Conservation (phyloP, 129 eudicot species). For the Kitagawia praeruptora region DNA sequence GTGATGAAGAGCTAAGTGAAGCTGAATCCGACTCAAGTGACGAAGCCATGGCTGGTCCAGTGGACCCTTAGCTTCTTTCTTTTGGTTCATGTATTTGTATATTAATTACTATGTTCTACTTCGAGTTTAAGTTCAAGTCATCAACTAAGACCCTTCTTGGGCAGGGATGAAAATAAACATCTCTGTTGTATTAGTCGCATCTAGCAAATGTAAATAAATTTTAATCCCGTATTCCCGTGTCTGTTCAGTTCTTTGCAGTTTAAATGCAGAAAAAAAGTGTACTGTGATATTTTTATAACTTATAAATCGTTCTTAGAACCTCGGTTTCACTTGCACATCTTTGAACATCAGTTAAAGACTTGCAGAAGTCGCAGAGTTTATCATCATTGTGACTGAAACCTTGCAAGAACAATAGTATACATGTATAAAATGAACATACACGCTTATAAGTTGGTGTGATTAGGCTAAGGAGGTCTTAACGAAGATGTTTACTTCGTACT, state of each 20-base stretch:
- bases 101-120: constrained; percentile 8
- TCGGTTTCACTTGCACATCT: not conserved
- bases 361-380: not conserved
- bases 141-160: not conserved
- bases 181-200: not conserved
- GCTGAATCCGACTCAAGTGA: constrained; percentile 66
- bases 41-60: constrained; percentile 71
- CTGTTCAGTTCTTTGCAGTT: not conserved
- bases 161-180: not conserved
- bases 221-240: not conserved
- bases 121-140: not conserved
- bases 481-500: too few relatives aligned
- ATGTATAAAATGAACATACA: too few relatives aligned
- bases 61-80: constrained; percentile 40
- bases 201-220: constrained; percentile 9
- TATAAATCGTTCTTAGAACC: not conserved
- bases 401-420: too few relatives aligned
- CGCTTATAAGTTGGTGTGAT: too few relatives aligned
- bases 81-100: not conserved
- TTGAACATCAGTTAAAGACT: not conserved
- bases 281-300: not conserved
- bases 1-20: constrained; percentile 80
- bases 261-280: not conserved
- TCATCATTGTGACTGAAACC: not conserved
- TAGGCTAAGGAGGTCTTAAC: too few relatives aligned